A percentile compares a stretch with the other conserved stretches of the same genome.
These are phyloP conservation scores for Cryptococcus sp. DNA, from an alignment of 1,284 basidiomycete genomes.

Conservation along the genomic window DNA sequence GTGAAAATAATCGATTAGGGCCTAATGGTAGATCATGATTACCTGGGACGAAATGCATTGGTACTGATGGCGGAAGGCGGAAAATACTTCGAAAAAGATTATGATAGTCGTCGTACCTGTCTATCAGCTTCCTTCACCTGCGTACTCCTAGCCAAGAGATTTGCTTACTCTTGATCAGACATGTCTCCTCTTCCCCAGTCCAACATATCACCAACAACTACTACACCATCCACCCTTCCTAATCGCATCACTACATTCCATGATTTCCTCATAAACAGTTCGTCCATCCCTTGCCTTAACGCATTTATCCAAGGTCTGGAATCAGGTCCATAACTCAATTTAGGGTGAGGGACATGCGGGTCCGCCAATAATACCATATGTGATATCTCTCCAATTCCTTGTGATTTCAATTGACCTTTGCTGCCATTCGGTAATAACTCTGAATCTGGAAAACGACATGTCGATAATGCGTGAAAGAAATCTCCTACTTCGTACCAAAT, in stretches of 20 bases:
- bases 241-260: constrained; percentile 62
- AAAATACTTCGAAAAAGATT: constrained; percentile 63
- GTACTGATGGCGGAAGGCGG: constrained; percentile 45
- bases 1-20: constrained; percentile 55
- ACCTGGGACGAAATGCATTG: constrained; percentile 69
- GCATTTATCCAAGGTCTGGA: constrained; percentile 41
- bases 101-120: constrained; percentile 61
- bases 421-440: constrained; percentile 8
- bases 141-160: no score
- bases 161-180: constrained; percentile 61
- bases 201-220: constrained; percentile 78
- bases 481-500: constrained; percentile 68
- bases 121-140: no score
- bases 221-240: constrained; percentile 63
- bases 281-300: constrained; percentile 57
- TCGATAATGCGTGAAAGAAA: constrained; percentile 47
- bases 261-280: constrained; percentile 67
- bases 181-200: constrained; percentile 62
- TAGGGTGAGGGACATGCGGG: constrained; percentile 64
- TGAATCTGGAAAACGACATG: constrained; percentile 46
- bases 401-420: background rate
- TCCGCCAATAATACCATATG: constrained; percentile 72
- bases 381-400: constrained; percentile 42
- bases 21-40: constrained; percentile 81
- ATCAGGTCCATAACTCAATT: constrained; percentile 49